phyloP scores from a whole-genome alignment of 805 yeast genomes.

The Yarrowia bubula region DNA sequence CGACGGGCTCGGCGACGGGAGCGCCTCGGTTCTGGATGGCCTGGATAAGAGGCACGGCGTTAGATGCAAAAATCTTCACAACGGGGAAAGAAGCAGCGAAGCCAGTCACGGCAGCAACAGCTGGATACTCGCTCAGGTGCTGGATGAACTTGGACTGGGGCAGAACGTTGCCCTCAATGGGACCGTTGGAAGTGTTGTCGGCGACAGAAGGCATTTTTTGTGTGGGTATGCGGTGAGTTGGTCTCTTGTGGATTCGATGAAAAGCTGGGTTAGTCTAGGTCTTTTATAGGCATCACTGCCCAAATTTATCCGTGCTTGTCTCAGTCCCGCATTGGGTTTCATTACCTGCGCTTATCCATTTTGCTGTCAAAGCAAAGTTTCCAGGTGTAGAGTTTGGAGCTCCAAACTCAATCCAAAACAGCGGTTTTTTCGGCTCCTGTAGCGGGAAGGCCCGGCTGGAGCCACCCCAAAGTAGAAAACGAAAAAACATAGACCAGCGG shows the following conservation, averaged over 20 bases:
- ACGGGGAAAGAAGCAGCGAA: constrained; percentile 58
- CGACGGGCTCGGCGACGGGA: constrained; percentile 39
- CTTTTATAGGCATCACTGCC: constrained; percentile 20
- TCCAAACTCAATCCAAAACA: constrained; percentile 18
- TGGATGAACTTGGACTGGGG: constrained; percentile 47
- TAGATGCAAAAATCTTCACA: constrained; percentile 56
- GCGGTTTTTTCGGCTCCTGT: constrained; percentile 23
- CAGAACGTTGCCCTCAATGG: constrained; percentile 29
- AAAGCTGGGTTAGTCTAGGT: constrained; percentile 23
- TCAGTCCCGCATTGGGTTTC: constrained; percentile 26
- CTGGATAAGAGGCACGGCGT: constrained; percentile 58
- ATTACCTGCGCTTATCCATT: constrained; percentile 27
- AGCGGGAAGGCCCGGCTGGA: constrained; percentile 22
- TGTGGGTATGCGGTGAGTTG: constrained; percentile 12
- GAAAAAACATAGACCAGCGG: neutral
- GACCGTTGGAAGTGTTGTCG: constrained; percentile 26
- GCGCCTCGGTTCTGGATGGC: constrained; percentile 39
- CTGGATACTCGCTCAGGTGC: constrained; percentile 51
- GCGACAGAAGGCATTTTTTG: constrained; percentile 26
- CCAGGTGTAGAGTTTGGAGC: constrained; percentile 9
- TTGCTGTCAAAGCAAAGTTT: constrained; percentile 24
- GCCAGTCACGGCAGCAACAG: constrained; percentile 58
- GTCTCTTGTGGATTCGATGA: constrained; percentile 18
- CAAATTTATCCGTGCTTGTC: constrained; percentile 27
- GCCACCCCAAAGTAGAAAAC: constrained; percentile 20